Conservation (phyloP, 192 early-diverging fungal genomes). For the Backusella psychrophila region DNA sequence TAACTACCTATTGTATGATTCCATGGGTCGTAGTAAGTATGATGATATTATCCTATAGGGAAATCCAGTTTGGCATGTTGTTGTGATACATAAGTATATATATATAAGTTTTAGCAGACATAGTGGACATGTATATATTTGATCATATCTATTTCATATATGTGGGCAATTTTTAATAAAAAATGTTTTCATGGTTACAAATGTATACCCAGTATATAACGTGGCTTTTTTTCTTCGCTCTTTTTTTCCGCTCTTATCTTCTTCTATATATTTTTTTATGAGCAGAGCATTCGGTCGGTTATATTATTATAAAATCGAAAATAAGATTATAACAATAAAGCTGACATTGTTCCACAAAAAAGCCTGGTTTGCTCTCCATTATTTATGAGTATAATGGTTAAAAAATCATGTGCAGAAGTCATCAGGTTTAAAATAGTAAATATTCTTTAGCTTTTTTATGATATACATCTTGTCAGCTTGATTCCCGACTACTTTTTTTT, state of each 20-base stretch:
- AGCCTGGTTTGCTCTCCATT: background rate
- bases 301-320: background rate
- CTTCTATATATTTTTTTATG: background rate
- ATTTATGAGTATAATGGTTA: background rate
- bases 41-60: background rate
- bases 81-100: background rate
- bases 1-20: background rate
- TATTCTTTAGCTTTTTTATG: background rate
- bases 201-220: background rate
- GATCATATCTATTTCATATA: background rate
- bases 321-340: background rate
- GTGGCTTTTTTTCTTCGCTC: background rate
- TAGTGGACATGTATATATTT: background rate
- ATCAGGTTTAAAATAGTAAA: background rate
- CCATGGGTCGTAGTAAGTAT: background rate
- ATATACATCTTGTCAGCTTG: background rate
- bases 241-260: background rate
- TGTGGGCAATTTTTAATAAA: background rate
- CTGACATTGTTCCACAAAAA: background rate
- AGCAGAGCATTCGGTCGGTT: background rate
- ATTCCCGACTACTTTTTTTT: background rate
- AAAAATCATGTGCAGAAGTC: background rate
- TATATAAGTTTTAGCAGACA: background rate
- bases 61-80: background rate
- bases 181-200: background rate